These are phyloP conservation scores for Exophiala spinifera DNA, from an alignment of 2,329 filamentous ascomycete genomes.

Conservation along the genomic window DNA sequence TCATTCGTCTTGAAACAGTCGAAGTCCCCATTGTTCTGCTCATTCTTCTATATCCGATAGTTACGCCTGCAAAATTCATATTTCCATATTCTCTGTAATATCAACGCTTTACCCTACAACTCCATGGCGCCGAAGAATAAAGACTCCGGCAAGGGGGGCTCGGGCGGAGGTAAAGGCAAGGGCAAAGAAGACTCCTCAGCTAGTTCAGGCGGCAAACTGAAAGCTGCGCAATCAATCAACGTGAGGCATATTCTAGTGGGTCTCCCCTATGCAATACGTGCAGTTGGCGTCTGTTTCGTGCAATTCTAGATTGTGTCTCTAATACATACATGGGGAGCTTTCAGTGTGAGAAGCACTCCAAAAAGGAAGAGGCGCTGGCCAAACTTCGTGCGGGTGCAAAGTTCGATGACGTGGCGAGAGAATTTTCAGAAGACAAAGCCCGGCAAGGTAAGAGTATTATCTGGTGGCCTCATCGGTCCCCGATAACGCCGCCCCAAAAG, in stretches of 20 bases:
- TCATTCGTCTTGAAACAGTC: too few relatives aligned
- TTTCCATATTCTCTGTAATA: background rate
- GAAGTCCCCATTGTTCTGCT: too few relatives aligned
- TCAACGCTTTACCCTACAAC: background rate
- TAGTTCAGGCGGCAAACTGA: slow-evolving; percentile 40
- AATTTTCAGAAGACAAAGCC: slow-evolving; percentile 65
- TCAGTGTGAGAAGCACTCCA: slow-evolving; percentile 61
- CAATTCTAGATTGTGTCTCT: background rate
- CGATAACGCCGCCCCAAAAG: slow-evolving; percentile 1
- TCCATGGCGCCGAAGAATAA: slow-evolving; percentile 45
- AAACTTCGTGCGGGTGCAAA: slow-evolving; percentile 59
- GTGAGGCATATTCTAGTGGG: slow-evolving; percentile 61
- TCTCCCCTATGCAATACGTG: slow-evolving; percentile 2
- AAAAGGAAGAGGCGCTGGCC: slow-evolving; percentile 63
- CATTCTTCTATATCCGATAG: too few relatives aligned
- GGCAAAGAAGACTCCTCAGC: slow-evolving; percentile 38
- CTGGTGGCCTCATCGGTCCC: slow-evolving; percentile 7
- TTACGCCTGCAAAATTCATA: too few relatives aligned
- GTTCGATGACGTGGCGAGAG: slow-evolving; percentile 63
- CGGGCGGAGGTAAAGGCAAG: slow-evolving; percentile 32
- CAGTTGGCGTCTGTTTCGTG: background rate
- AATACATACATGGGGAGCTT: background rate
- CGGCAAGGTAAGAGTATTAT: slow-evolving; percentile 45
- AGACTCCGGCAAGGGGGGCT: slow-evolving; percentile 26
- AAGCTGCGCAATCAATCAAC: slow-evolving; percentile 62